A percentile compares a stretch with the other conserved stretches of the same genome.
phyloP scores from a whole-genome alignment of 2,329 filamentous ascomycete genomes.

The Ilyonectria mors-panacis region DNA sequence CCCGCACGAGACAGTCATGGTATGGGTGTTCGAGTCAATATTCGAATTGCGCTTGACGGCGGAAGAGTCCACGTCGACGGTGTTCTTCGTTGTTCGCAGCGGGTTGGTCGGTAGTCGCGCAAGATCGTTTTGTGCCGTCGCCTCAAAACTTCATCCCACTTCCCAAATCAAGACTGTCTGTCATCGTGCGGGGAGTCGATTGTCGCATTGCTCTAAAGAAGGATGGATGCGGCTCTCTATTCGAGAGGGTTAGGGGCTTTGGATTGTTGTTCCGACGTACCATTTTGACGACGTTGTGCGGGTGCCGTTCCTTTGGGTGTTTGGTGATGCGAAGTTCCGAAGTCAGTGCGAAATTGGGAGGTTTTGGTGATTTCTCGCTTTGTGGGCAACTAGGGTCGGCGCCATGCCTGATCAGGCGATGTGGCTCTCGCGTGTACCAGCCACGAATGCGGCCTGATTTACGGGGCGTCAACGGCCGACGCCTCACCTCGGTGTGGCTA shows the following conservation, averaged over 20 bases:
- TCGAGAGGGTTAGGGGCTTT: constrained; percentile 31
- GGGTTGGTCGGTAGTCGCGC: constrained; percentile 35
- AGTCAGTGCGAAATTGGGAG: constrained; percentile 56
- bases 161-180: constrained; percentile 45
- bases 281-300: constrained; percentile 66
- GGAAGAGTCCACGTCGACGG: constrained; percentile 8
- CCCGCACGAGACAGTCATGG: constrained; percentile 43
- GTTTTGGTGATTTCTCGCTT: constrained; percentile 62
- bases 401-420: constrained; percentile 51
- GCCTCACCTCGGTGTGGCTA: constrained; percentile 45
- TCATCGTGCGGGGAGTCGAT: constrained; percentile 51
- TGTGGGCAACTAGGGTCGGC: constrained; percentile 61
- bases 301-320: constrained; percentile 58
- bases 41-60: constrained; percentile 18
- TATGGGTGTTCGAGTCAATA: constrained; percentile 13
- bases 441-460: constrained; percentile 47
- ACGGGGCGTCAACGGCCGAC: constrained; percentile 38
- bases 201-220: constrained; percentile 40
- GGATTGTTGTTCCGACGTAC: constrained; percentile 53
- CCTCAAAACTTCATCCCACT: constrained; percentile 47
- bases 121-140: constrained; percentile 38
- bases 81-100: constrained; percentile 38
- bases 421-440: constrained; percentile 46
- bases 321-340: constrained; percentile 60
- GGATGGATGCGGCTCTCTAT: constrained; percentile 21